Conservation (phyloP, 108 stramenopile species). For the Skeletonema tropicum region DNA sequence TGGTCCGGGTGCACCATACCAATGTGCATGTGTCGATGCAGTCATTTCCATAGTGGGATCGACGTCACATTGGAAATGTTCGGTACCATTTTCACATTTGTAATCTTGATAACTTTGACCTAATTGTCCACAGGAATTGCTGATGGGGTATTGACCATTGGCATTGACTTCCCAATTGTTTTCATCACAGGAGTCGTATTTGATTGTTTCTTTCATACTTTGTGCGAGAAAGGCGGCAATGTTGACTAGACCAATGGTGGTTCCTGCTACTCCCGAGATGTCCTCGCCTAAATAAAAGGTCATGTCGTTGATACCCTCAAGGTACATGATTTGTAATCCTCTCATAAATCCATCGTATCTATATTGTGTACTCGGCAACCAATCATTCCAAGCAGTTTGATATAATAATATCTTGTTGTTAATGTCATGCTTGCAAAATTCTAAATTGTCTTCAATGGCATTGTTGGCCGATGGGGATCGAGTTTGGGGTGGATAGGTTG, state of each 20-base stretch:
- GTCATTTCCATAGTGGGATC: constrained; percentile 46
- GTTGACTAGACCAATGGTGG: constrained; percentile 23
- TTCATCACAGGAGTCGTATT: constrained; percentile 51
- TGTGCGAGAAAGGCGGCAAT: constrained; percentile 48
- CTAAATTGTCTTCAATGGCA: constrained; percentile 34
- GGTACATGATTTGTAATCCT: constrained; percentile 21
- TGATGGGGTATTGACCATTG: constrained; percentile 38
- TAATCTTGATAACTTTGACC: constrained; percentile 54
- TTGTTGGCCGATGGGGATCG: constrained; percentile 19
- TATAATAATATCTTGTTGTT: constrained; percentile 22
- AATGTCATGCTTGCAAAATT: neutral
- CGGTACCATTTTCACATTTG: constrained; percentile 35
- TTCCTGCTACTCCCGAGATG: neutral
- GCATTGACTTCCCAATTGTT: constrained; percentile 38
- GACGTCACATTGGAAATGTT: constrained; percentile 55
- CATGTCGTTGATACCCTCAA: constrained; percentile 14
- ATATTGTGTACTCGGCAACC: constrained; percentile 26
- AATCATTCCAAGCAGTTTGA: constrained; percentile 16
- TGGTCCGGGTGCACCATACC: constrained; percentile 55
- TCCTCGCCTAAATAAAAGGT: constrained; percentile 23
- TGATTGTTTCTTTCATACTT: constrained; percentile 52
- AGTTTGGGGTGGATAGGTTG: constrained; percentile 23
- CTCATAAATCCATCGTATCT: constrained; percentile 15
- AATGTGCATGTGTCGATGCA: constrained; percentile 40
- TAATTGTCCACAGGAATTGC: constrained; percentile 55